Evolutionary conservation across 495 filamentous ascomycete species (phyloP), one percentile per base, ranked within the genome.

Genomic region (Penicillium pulvis): DNA sequence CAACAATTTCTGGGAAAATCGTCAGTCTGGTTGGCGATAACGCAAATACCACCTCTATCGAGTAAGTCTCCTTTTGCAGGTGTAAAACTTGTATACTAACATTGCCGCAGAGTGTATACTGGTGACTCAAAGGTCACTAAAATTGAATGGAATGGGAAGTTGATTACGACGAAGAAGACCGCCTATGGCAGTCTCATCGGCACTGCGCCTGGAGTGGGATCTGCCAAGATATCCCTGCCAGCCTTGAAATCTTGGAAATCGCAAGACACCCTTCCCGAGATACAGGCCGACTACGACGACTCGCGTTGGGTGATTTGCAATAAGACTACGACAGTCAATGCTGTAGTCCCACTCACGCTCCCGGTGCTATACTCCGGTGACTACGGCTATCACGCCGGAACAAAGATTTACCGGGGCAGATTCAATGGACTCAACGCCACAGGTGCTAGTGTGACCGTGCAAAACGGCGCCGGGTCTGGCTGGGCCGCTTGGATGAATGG

Each of bases 341-440:
- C 83, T 1, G 70, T 75, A 2, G 84, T 84, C 0, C 84, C 86
- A 1, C 77, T 76, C 4, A 83, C 81, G 2, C 79, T 90, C 4
- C 72, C 74, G 0, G 65, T 71, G 0, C 71, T 76, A 2, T 90
- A 86, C 62, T 77, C 79, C 1, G 81, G 79, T 33, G 89, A 92
- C 66, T 91, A 93, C 60, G 87, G 88, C n/a, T 92, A 83, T 66
- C 79, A 90, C 54, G 77, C 81, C 0, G 90, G 89, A 10, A 78
- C 76, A 6, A 75, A 88, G 6, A 59, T 92, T 33, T 92, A 83
- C 69, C 80, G 90, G 3, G 90, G 88, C n/a, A 79, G 83, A 55
- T 93, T 93, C 69, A 53, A 70, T 30, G 67, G 63, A 3, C 31
- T 41, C 0, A 80, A 70, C 14, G 84, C 88, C 5, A 85, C 71